Base-by-base conservation (phyloP, 768 basidiomycete genomes). In the Russula dissimulans region DNA sequence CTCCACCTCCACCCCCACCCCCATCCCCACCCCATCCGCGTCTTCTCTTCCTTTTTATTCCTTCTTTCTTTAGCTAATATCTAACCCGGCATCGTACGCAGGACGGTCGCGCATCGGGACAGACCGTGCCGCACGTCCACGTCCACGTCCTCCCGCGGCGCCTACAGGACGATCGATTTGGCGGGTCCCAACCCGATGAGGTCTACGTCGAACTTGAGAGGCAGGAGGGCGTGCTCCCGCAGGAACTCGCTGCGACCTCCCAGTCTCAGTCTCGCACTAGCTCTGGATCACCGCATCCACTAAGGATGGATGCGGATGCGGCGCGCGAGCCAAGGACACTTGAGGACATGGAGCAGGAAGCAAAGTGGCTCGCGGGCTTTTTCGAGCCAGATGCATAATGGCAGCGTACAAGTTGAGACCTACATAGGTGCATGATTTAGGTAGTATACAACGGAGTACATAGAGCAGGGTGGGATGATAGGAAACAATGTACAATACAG, bases 121-220 rank as follows among this genome's bases (percentile, higher is more conserved):
- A 88, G 72, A 80, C 80, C 5, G 83, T 92, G n/a, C 84, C 91
- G 1, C 97, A 98, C 69, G 91, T 97, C n/a, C 97, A 99, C 72
- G 87, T 97, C 66, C 97, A 99, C 70, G 73, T 98, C 32, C 74
- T 99, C 5, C 97, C 97, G 22, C 84, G 95, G 2, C 85, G 85
- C 68, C 74, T 79, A 36, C 76, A 75, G 49, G 86, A 85, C 11
- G 89, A 91, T 71, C 75, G 72, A 22, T 91, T 89, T 69, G 76
- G 81, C 18, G 74, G 70, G 12, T 55, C 65, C 12, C 74, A 74
- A 56, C 87, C 84, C 66, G 88, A 91, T 70, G 82, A 81, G n/a
- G 71, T 92, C 44, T 91, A 97, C 72, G 88, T 87, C 3, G 84
- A 79, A 2, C 71, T 97, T 14, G 93, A 95, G 70, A 72, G 71